Evolutionary conservation across 1,139 yeast genomes (phyloP).

Genomic region (Pneumocystis jirovecii): DNA sequence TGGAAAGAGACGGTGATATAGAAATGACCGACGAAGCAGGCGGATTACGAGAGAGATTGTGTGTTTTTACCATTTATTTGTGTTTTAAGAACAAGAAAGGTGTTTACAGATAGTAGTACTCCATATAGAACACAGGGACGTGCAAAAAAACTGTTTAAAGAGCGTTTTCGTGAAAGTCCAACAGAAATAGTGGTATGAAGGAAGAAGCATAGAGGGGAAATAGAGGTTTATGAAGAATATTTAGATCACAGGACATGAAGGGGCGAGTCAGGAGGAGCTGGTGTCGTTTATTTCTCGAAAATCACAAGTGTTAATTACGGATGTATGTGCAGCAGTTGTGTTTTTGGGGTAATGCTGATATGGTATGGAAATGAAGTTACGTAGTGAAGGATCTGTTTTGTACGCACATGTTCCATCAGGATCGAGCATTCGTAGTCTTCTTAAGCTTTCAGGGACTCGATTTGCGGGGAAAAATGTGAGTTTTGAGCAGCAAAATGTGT

Average conservation of each 20-base stretch:
- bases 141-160: slow-evolving; percentile 4
- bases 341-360: not conserved
- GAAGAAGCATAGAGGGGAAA: not conserved
- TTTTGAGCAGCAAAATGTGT: slow-evolving; percentile 23
- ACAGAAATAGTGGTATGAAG: slow-evolving; percentile 5
- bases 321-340: slow-evolving; percentile 1
- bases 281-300: slow-evolving; percentile 9
- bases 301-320: not conserved
- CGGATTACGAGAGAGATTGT: slow-evolving; percentile 6
- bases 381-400: not conserved
- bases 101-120: not conserved
- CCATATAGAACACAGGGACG: slow-evolving; percentile 7
- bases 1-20: slow-evolving; percentile 10
- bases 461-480: slow-evolving; percentile 52
- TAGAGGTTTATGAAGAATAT: not conserved
- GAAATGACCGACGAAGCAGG: slow-evolving; percentile 7
- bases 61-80: not conserved
- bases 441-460: slow-evolving; percentile 38
- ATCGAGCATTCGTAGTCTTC: slow-evolving; percentile 2
- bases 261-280: slow-evolving; percentile 7
- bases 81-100: not conserved
- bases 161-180: not conserved
- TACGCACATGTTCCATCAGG: not conserved
- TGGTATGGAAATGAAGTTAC: not conserved
- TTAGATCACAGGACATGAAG: slow-evolving; percentile 8